Conservation (phyloP, 140 eudicot genomes). For the Stevia rebaudiana region DNA sequence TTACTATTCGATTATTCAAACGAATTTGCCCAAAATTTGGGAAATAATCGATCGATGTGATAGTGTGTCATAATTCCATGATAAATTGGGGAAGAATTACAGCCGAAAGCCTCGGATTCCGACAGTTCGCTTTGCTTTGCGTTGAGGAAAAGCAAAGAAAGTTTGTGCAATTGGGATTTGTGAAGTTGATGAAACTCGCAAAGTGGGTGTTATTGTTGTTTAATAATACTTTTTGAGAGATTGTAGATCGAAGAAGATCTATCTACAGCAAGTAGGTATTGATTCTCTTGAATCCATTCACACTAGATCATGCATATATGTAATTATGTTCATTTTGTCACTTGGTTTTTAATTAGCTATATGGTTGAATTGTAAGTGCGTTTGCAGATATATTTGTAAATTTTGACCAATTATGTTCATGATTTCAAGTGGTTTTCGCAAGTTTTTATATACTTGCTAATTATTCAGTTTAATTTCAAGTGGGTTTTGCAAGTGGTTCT, state of each 20-base stretch:
- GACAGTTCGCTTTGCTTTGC: conserved; percentile 33
- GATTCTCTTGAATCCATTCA: conserved; percentile 26
- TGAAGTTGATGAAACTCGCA: conserved; percentile 24
- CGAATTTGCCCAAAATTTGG: conserved; percentile 5
- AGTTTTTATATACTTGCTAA: not conserved
- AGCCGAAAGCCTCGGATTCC: conserved; percentile 36
- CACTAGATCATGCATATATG: conserved; percentile 2
- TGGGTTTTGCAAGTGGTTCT: conserved; percentile 7
- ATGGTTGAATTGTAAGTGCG: conserved; percentile 3
- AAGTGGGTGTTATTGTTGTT: conserved; percentile 17
- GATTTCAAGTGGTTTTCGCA: conserved; percentile 7
- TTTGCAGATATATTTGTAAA: not conserved
- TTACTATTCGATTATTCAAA: not conserved
- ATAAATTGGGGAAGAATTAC: not conserved
- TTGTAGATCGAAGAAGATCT: conserved; percentile 23
- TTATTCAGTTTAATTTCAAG: not conserved
- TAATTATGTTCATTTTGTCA: conserved; percentile 4
- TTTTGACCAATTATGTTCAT: not conserved
- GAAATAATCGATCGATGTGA: not conserved
- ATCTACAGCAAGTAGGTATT: conserved; percentile 28
- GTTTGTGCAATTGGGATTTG: conserved; percentile 29
- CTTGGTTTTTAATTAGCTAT: not conserved
- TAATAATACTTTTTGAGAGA: conserved; percentile 11
- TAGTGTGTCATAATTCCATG: not conserved
- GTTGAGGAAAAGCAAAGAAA: conserved; percentile 36